phyloP scores from a whole-genome alignment of 495 filamentous ascomycete species.

The Penicillium crystallinum region DNA sequence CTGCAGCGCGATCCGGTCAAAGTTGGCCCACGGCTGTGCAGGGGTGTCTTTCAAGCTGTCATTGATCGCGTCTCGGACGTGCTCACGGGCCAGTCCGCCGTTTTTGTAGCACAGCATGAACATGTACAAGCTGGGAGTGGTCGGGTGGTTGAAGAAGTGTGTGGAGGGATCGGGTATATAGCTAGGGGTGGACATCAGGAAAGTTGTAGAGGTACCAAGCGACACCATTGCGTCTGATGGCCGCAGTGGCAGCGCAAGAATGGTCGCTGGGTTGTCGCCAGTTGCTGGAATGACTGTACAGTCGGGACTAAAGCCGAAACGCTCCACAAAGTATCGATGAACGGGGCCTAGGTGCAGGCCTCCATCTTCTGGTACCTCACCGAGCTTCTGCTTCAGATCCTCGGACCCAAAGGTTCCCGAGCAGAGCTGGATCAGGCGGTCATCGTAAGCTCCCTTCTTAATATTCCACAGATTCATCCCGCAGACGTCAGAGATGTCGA shows the following conservation, averaged over 20 bases:
- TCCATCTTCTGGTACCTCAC: slow-evolving; percentile 71
- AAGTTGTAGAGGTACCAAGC: slow-evolving; percentile 91
- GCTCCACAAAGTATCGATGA: slow-evolving; percentile 65
- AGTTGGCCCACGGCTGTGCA: slow-evolving; percentile 63
- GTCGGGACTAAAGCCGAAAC: slow-evolving; percentile 70
- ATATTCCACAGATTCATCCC: slow-evolving; percentile 98
- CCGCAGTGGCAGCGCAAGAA: slow-evolving; percentile 80
- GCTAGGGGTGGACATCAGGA: slow-evolving; percentile 88
- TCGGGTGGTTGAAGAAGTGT: slow-evolving; percentile 88
- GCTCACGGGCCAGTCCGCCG: slow-evolving; percentile 86
- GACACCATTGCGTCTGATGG: slow-evolving; percentile 89
- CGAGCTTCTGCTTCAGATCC: slow-evolving; percentile 73
- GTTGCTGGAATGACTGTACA: slow-evolving; percentile 83
- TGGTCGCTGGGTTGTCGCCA: slow-evolving; percentile 93
- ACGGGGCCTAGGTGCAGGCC: slow-evolving; percentile 72
- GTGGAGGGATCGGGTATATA: slow-evolving; percentile 84
- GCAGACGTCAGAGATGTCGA: slow-evolving; percentile 92
- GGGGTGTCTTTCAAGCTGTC: slow-evolving; percentile 33
- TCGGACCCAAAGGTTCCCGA: slow-evolving; percentile 62
- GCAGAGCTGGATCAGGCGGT: slow-evolving; percentile 68
- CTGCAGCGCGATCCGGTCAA: slow-evolving; percentile 62
- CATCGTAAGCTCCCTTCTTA: slow-evolving; percentile 62
- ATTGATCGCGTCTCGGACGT: slow-evolving; percentile 69
- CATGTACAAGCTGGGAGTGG: slow-evolving; percentile 79
- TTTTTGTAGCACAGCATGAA: slow-evolving; percentile 99